Percentiles rank a stretch among this genome's conserved stretches.
Evolutionary conservation across 169 alveolate species (phyloP).

Genomic region (Plasmodium fragile): DNA sequence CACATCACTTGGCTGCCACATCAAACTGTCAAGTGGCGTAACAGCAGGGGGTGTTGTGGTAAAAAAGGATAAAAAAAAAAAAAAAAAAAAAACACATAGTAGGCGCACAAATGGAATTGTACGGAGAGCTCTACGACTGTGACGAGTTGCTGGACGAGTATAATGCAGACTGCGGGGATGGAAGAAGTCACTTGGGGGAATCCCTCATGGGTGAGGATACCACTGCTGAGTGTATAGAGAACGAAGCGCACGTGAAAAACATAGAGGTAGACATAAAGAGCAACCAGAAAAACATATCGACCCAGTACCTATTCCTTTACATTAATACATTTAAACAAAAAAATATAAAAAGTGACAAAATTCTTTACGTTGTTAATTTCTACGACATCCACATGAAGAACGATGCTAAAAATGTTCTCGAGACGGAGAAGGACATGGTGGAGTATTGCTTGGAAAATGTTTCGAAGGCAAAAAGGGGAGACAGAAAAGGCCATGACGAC

Average conservation of each 20-base stretch:
- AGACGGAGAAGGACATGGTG: slow-evolving; percentile 14
- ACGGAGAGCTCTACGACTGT: slow-evolving; percentile 48
- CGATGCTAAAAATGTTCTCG: slow-evolving; percentile 6
- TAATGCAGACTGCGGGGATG: background rate
- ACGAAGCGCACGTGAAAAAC: slow-evolving; percentile 36
- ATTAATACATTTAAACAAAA: slow-evolving; percentile 58
- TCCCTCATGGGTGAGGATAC: background rate
- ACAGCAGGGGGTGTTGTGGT: background rate
- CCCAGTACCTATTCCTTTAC: slow-evolving; percentile 54
- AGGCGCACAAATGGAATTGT: slow-evolving; percentile 20
- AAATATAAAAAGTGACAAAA: background rate
- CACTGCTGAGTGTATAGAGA: background rate
- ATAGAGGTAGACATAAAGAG: slow-evolving; percentile 42
- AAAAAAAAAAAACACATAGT: background rate
- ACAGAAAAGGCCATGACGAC: background rate
- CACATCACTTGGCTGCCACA: background rate
- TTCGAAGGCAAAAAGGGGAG: background rate
- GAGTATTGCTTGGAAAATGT: slow-evolving; percentile 17
- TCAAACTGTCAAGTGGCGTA: background rate
- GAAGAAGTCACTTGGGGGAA: background rate
- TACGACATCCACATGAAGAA: slow-evolving; percentile 56
- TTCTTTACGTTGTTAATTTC: slow-evolving; percentile 15
- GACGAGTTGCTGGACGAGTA: slow-evolving; percentile 26
- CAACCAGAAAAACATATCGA: slow-evolving; percentile 40
- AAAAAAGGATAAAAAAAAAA: background rate